Base-by-base conservation (phyloP, 2,329 filamentous ascomycete genomes). In the Aureobasidium mangrovei region DNA sequence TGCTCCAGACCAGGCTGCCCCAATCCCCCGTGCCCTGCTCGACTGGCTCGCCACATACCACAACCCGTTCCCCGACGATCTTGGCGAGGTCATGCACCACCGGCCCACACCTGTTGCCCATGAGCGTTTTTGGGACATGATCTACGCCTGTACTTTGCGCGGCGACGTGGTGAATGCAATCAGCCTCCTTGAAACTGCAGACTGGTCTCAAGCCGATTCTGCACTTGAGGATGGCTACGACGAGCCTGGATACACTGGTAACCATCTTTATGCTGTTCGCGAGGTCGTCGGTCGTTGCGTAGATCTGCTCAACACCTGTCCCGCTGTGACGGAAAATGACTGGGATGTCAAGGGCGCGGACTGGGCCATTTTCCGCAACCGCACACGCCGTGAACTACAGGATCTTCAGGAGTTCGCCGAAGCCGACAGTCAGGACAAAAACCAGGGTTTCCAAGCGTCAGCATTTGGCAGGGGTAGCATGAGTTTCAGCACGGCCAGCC, bases 271-370 rank as follows among this genome's bases (percentile, higher is more conserved):
- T 36, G 90, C 90, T 59, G 84, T 94, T 18, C 81, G 88, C 62
- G 78, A 81, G 39, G 89, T 85, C 35, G 76, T 88, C 7, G 79
- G 81, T 49, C 79, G 82, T 58, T 84, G 86, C 26, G 79, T 86
- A 43, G 75, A 83, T 26, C 74, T 90, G 41, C 75, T 97, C 35
- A 80, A 85, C 54, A 76, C 79, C 35, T 95, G 87, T 61, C 91
- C 91, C 4, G 84, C 80, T 3, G 69, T 81, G 28, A 76, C 74
- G 51, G 70, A 74, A 44, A 77, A 78, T 42, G 82, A 91, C 65
- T 97, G 91, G 91, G 84, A 95, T 62, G 81, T 93, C 45, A 84
- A 82, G 65, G 85, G 84, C 56, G 80, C 81, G 59, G 86, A 91
- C 57, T 97, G 91, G 91, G 82, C 79, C 12, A 70, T 93, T 38